Evolutionary conservation across 2,329 filamentous ascomycete species (phyloP).

Genomic region (Colletotrichum lentis): DNA sequence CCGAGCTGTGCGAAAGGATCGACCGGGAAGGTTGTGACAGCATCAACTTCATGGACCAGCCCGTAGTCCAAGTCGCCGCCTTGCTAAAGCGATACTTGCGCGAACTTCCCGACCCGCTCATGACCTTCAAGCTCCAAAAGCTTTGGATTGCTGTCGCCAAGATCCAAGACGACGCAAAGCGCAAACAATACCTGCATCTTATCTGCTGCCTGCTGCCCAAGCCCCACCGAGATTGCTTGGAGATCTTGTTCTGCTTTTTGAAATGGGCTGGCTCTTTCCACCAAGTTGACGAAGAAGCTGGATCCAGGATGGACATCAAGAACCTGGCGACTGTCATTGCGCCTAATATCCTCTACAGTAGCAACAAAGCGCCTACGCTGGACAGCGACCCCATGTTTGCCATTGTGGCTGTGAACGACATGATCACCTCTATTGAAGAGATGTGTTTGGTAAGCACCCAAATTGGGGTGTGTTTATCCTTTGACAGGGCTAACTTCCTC

Average conservation of each 20-base stretch:
- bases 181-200: slow-evolving; percentile 86
- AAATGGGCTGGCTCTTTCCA: slow-evolving; percentile 98
- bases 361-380: slow-evolving; percentile 69
- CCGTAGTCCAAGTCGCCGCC: slow-evolving; percentile 91
- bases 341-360: slow-evolving; percentile 87
- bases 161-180: slow-evolving; percentile 81
- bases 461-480: slow-evolving; percentile 2
- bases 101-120: slow-evolving; percentile 90
- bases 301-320: slow-evolving; percentile 98
- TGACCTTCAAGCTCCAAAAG: slow-evolving; percentile 93
- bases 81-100: slow-evolving; percentile 94
- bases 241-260: slow-evolving; percentile 93
- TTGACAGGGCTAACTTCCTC: slow-evolving; percentile 35
- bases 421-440: slow-evolving; percentile 92
- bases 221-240: slow-evolving; percentile 88
- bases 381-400: slow-evolving; percentile 91
- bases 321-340: slow-evolving; percentile 98
- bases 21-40: slow-evolving; percentile 86
- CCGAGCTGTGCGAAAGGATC: slow-evolving; percentile 84
- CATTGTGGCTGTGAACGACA: slow-evolving; percentile 88
- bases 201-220: slow-evolving; percentile 94
- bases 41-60: slow-evolving; percentile 86
- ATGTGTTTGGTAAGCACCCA: slow-evolving; percentile 87
- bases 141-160: slow-evolving; percentile 92
- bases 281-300: slow-evolving; percentile 94